A percentile compares a stretch with the other conserved stretches of the same genome.
phyloP scores from a whole-genome alignment of 2,329 filamentous ascomycete genomes.

The Nothophaeocryptopus gaeumannii region DNA sequence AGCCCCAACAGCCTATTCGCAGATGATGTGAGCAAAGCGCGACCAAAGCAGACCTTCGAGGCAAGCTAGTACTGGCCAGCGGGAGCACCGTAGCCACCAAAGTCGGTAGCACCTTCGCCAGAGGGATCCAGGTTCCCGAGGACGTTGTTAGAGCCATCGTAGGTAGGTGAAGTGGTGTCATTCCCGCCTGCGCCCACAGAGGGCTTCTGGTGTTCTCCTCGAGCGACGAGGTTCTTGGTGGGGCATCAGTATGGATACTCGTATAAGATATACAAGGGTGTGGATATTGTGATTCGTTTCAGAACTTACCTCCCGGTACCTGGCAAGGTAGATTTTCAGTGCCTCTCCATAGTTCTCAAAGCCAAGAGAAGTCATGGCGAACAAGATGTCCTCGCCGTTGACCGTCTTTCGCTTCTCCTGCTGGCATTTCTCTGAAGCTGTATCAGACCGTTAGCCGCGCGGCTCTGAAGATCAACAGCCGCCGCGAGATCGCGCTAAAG shows the following conservation, averaged over 20 bases:
- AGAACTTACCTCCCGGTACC: conserved; percentile 89
- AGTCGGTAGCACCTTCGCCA: conserved; percentile 41
- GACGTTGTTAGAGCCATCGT: conserved; percentile 41
- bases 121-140: conserved; percentile 45
- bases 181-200: conserved; percentile 37
- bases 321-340: conserved; percentile 94
- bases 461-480: conserved; percentile 15
- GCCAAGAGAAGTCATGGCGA: conserved; percentile 97
- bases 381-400: conserved; percentile 97
- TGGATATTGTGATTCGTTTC: conserved; percentile 11
- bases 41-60: too few relatives aligned
- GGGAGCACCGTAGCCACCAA: conserved; percentile 26
- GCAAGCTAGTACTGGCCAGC: conserved; percentile 14
- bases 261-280: conserved; percentile 21
- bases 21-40: too few relatives aligned
- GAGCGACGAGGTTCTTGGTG: conserved; percentile 71
- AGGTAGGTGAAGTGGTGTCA: conserved; percentile 30
- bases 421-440: conserved; percentile 98
- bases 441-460: conserved; percentile 17
- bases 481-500: conserved; percentile 17
- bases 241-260: conserved; percentile 14
- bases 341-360: conserved; percentile 99
- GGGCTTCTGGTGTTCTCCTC: conserved; percentile 61
- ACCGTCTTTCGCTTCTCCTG: conserved; percentile 99
- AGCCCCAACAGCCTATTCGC: too few relatives aligned